Percentiles rank a stretch among this genome's conserved stretches.
Conservation (phyloP, 495 filamentous ascomycete genomes). For the Cercophora newfieldiana region DNA sequence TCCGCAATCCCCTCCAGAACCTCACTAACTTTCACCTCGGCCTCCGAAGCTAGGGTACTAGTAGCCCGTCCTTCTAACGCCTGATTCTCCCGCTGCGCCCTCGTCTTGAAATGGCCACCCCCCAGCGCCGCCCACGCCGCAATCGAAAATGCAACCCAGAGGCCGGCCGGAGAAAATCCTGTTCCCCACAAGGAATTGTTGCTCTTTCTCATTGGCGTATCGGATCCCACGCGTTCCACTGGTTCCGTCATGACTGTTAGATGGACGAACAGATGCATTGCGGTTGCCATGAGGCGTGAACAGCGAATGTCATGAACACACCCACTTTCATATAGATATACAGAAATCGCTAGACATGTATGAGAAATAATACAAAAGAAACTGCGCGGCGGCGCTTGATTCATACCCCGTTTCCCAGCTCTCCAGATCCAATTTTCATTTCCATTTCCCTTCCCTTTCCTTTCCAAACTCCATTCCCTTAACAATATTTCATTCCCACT, state of each 20-base stretch:
- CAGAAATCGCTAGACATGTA: not conserved
- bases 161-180: too few species aligned
- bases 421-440: too few species aligned
- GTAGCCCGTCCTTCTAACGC: not conserved
- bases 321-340: not conserved
- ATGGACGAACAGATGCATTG: too few species aligned
- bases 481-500: too few species aligned
- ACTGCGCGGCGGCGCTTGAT: not conserved
- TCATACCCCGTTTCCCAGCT: too few species aligned
- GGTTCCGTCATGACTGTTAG: too few species aligned
- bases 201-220: conserved; percentile 57
- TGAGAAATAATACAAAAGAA: not conserved
- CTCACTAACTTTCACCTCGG: conserved; percentile 37
- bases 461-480: not conserved
- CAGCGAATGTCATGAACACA: too few species aligned
- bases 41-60: not conserved
- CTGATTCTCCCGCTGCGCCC: conserved; percentile 39
- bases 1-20: conserved; percentile 61
- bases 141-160: conserved; percentile 42
- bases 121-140: conserved; percentile 45
- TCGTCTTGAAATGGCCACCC: conserved; percentile 62
- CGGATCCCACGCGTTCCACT: too few species aligned
- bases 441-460: not conserved
- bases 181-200: conserved; percentile 61
- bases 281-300: too few species aligned